Conservation (phyloP, 352 stramenopile genomes). For the Bremia lactucae region DNA sequence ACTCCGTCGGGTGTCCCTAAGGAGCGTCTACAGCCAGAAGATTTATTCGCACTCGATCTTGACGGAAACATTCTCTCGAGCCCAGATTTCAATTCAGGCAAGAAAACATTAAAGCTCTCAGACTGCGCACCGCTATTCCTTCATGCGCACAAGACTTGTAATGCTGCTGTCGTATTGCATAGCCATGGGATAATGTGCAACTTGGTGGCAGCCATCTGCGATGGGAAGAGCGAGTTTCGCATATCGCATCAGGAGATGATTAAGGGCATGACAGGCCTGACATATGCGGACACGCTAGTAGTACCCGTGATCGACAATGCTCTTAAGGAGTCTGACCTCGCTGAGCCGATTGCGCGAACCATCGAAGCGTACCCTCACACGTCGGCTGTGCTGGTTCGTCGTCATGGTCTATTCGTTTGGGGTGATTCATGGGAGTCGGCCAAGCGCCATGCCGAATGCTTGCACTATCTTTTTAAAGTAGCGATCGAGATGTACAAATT, state of each 20-base stretch:
- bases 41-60: conserved; percentile 91
- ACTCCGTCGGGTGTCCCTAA: conserved; percentile 94
- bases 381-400: conserved; percentile 89
- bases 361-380: conserved; percentile 81
- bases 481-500: conserved; percentile 86
- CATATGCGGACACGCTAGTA: conserved; percentile 88
- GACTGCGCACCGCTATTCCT: conserved; percentile 92
- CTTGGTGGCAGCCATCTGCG: conserved; percentile 86
- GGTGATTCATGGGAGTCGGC: conserved; percentile 91
- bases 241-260: conserved; percentile 97
- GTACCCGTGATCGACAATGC: conserved; percentile 96
- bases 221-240: conserved; percentile 68
- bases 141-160: conserved; percentile 83
- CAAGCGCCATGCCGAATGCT: conserved; percentile 93
- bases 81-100: conserved; percentile 28
- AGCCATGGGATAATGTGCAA: conserved; percentile 81
- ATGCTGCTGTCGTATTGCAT: conserved; percentile 64
- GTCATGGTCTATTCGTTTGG: conserved; percentile 95
- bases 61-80: conserved; percentile 69
- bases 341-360: conserved; percentile 76
- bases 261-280: conserved; percentile 89
- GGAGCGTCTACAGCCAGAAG: conserved; percentile 90
- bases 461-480: conserved; percentile 94
- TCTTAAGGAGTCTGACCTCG: conserved; percentile 86
- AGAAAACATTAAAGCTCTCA: conserved; percentile 72